These are phyloP conservation scores for Wallacemonas collosoma DNA, from an alignment of 208 protist genomes.

Conservation along the genomic window DNA sequence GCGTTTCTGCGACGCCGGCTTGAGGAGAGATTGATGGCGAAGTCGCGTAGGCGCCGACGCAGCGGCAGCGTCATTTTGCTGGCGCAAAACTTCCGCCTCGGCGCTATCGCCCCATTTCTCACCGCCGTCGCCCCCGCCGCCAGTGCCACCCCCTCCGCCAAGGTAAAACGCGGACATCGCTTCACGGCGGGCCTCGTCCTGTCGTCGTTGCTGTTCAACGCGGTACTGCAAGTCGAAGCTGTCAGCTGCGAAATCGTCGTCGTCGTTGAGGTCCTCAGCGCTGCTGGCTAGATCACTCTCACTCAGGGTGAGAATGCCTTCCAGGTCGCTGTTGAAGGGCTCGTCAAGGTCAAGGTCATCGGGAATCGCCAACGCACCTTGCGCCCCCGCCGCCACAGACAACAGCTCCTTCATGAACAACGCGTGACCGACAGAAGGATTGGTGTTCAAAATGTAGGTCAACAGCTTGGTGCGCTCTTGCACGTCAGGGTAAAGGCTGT, in stretches of 20 bases:
- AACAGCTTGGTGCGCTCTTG: slow-evolving; percentile 70
- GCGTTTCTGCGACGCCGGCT: slow-evolving; percentile 16
- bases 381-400: slow-evolving; percentile 61
- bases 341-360: slow-evolving; percentile 55
- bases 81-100: neutral
- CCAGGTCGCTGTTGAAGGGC: slow-evolving; percentile 64
- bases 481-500: slow-evolving; percentile 60
- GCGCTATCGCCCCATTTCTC: neutral
- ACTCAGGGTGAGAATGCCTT: slow-evolving; percentile 48
- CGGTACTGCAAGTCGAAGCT: slow-evolving; percentile 50
- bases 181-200: slow-evolving; percentile 45
- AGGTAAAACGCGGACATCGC: slow-evolving; percentile 84
- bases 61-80: neutral
- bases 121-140: slow-evolving; percentile 14
- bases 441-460: slow-evolving; percentile 29
- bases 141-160: slow-evolving; percentile 18
- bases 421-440: slow-evolving; percentile 37
- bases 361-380: slow-evolving; percentile 54
- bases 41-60: slow-evolving; percentile 3
- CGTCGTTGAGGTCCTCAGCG: slow-evolving; percentile 38
- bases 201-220: slow-evolving; percentile 49
- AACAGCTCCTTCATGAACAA: slow-evolving; percentile 61
- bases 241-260: slow-evolving; percentile 14
- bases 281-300: slow-evolving; percentile 35
- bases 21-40: neutral